A percentile compares a stretch with the other conserved stretches of the same genome.
Evolutionary conservation across 169 alveolate genomes (phyloP).

Genomic region (Perkinsus marinus): DNA sequence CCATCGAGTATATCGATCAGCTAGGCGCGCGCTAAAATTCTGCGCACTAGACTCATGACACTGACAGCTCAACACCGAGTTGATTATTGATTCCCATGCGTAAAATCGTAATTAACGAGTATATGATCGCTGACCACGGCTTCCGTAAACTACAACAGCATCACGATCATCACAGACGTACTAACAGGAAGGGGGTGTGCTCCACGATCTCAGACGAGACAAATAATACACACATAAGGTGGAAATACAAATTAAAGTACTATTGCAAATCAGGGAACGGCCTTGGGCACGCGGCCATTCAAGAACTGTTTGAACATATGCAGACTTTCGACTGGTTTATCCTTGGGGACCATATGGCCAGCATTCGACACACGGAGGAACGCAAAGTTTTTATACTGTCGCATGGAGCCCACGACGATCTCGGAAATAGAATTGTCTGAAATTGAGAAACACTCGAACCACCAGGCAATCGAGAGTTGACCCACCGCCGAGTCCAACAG

Average conservation of each 20-base stretch:
- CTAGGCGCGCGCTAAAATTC: neutral
- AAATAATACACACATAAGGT: neutral
- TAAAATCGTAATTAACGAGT: no score
- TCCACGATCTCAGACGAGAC: neutral
- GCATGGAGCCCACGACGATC: neutral
- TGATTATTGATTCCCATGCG: no score
- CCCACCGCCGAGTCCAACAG: neutral
- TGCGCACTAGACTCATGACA: neutral
- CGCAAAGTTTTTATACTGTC: neutral
- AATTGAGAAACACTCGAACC: no score
- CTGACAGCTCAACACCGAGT: neutral
- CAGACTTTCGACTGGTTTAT: neutral
- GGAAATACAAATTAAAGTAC: neutral
- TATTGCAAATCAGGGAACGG: neutral
- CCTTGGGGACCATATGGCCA: neutral
- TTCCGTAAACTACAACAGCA: no score
- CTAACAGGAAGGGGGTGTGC: no score
- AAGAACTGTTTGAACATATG: neutral
- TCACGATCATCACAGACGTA: no score
- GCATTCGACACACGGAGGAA: neutral
- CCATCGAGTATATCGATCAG: neutral
- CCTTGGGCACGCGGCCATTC: neutral
- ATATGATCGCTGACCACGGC: no score
- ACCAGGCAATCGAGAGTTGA: neutral
- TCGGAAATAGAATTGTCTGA: neutral